Conservation (phyloP, 306 rosid genomes). For the Pterocarpus macrocarpus region DNA sequence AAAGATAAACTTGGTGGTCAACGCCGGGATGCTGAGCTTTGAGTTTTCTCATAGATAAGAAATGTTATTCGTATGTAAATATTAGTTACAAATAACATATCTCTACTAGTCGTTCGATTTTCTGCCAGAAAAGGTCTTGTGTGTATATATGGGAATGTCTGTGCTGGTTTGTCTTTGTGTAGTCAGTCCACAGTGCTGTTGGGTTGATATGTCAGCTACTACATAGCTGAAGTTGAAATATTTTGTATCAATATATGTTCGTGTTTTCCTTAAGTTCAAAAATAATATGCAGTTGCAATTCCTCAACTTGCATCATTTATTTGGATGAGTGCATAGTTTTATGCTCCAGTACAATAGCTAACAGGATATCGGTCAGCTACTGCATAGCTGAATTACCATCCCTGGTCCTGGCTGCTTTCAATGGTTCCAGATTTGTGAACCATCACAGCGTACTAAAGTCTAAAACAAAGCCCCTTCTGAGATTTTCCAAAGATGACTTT, state of each 20-base stretch:
- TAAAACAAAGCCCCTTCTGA: too few relatives aligned
- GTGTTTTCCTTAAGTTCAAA: not conserved
- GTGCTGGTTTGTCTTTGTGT: not conserved
- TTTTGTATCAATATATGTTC: not conserved
- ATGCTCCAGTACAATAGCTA: too few relatives aligned
- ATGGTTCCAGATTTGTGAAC: too few relatives aligned
- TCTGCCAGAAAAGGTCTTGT: not conserved
- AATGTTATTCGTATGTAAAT: too few relatives aligned
- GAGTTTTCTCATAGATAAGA: not conserved
- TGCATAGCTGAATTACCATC: too few relatives aligned
- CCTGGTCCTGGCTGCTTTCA: too few relatives aligned
- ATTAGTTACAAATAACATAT: not conserved
- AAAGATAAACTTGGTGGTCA: constrained; percentile 47
- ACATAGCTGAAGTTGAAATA: not conserved
- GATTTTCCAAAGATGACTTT: too few relatives aligned
- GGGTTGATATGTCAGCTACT: not conserved
- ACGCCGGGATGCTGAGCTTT: constrained; percentile 68
- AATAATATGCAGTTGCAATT: not conserved
- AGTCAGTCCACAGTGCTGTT: not conserved
- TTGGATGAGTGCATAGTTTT: not conserved
- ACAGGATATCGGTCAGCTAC: too few relatives aligned
- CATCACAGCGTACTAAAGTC: too few relatives aligned
- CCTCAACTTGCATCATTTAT: not conserved
- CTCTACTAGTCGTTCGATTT: constrained; percentile 16
- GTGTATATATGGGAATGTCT: not conserved